Evolutionary conservation across 257 asterid genomes (phyloP).

Genomic region (Vinca minor): DNA sequence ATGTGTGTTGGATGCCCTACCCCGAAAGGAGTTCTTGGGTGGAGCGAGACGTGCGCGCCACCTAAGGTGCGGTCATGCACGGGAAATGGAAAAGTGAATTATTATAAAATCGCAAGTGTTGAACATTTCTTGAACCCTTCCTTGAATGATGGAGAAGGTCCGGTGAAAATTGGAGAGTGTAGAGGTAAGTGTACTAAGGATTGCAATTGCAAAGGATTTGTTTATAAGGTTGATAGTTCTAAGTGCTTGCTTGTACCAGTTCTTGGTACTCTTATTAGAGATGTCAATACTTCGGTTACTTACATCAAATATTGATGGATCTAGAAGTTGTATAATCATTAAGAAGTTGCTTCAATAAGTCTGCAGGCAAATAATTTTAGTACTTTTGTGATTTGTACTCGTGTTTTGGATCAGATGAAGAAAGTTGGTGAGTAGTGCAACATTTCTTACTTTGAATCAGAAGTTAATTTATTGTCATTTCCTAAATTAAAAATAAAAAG

Average conservation of each 20-base stretch:
- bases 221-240: slow-evolving; percentile 16
- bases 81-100: background rate
- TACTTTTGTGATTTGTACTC: no score
- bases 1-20: slow-evolving; percentile 23
- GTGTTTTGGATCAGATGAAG: no score
- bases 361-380: no score
- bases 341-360: no score
- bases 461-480: no score
- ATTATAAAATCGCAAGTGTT: slow-evolving; percentile 16
- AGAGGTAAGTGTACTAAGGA: slow-evolving; percentile 17
- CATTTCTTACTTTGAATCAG: no score
- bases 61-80: slow-evolving; percentile 16
- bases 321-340: no score
- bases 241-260: slow-evolving; percentile 15
- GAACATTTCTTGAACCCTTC: slow-evolving; percentile 15
- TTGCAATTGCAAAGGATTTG: slow-evolving; percentile 22
- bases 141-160: slow-evolving; percentile 22
- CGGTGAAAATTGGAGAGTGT: slow-evolving; percentile 12
- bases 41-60: slow-evolving; percentile 13
- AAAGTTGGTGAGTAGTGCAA: no score
- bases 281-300: slow-evolving; percentile 13
- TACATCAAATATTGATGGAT: slow-evolving; percentile 12
- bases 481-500: no score
- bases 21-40: slow-evolving; percentile 21
- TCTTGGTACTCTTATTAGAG: slow-evolving; percentile 16